A percentile compares a stretch with the other conserved stretches of the same genome.
These are phyloP conservation scores for Amaranthus cruentus DNA, from an alignment of 148 eudicot species.

Conservation along the genomic window DNA sequence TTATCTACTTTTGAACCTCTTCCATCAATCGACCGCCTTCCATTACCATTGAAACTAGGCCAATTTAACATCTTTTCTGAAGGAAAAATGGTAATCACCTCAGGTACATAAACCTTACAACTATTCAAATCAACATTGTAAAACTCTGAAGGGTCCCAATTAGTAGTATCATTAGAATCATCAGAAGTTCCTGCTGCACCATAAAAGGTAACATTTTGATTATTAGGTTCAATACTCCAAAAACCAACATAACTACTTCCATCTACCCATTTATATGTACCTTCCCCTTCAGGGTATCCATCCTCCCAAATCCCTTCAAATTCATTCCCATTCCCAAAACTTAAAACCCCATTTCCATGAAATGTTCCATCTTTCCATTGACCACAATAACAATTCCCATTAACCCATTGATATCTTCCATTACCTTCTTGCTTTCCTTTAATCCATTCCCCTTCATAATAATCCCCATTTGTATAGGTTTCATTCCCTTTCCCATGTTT, in stretches of 20 bases:
- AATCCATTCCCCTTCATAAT: conserved; percentile 73
- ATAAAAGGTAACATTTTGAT: conserved; percentile 55
- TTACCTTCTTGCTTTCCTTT: conserved; percentile 60
- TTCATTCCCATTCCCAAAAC: conserved; percentile 61
- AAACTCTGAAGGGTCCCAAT: conserved; percentile 60
- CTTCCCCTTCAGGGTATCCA: conserved; percentile 73
- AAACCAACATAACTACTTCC: conserved; percentile 73
- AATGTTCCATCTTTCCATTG: conserved; percentile 58
- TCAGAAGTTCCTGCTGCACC: conserved; percentile 25
- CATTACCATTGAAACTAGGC: conserved; percentile 42
- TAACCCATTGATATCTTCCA: conserved; percentile 66
- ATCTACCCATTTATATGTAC: conserved; percentile 49
- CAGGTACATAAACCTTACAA: conserved; percentile 39
- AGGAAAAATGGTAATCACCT: conserved; percentile 48
- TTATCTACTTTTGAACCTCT: conserved; percentile 35
- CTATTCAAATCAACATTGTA: conserved; percentile 36
- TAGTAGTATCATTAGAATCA: conserved; percentile 24
- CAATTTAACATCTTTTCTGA: conserved; percentile 54
- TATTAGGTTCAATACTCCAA: conserved; percentile 54
- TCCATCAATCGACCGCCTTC: conserved; percentile 44
- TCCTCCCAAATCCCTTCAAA: conserved; percentile 70
- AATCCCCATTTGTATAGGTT: conserved; percentile 58
- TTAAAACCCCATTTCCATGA: conserved; percentile 56
- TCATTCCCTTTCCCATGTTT: conserved; percentile 61
- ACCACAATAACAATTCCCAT: conserved; percentile 63